Evolutionary conservation across 75 land plant species (phyloP), one percentile per base, ranked within the genome.

Genomic region (Isoetes taiwanensis): DNA sequence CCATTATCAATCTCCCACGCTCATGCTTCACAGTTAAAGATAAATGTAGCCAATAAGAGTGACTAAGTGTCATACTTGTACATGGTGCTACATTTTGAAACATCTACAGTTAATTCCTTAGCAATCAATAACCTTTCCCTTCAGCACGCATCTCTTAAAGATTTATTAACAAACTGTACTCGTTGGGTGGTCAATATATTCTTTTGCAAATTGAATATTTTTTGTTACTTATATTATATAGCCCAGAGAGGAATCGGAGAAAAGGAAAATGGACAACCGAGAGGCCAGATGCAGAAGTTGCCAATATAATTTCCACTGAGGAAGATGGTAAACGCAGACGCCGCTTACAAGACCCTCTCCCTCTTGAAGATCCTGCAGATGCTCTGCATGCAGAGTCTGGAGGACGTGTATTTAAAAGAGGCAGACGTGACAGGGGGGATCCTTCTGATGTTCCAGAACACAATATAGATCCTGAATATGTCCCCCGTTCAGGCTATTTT

Each of bases 171-270:
- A n/a, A n/a, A n/a, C n/a, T n/a, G n/a, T n/a, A n/a, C n/a, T n/a
- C n/a, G n/a, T n/a, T n/a, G n/a, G n/a, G n/a, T n/a, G n/a, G n/a
- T n/a, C n/a, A n/a, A n/a, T n/a, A n/a, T n/a, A n/a, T n/a, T n/a
- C n/a, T n/a, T n/a, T n/a, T n/a, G n/a, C n/a, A n/a, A n/a, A n/a
- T n/a, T n/a, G n/a, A n/a, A n/a, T n/a, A n/a, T n/a, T n/a, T n/a
- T n/a, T n/a, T n/a, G n/a, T n/a, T n/a, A n/a, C n/a, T 5, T 28
- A 14, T 1, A 3, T 30, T 9, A 19, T 59, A 12, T 60, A 83
- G 86, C 54, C 82, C 75, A 5, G 74, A 77, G 58, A 67, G 68
- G 56, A 33, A 72, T 24, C 76, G 72, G 54, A 76, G 86, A 64
- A 77, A 83, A 57, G 71, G 75, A 11, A 83, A 68, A 62, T 70